A percentile compares a stretch with the other conserved stretches of the same genome.
These are phyloP conservation scores for Apiospora phragmitis DNA, from an alignment of 2,329 filamentous ascomycete species.

Conservation along the genomic window DNA sequence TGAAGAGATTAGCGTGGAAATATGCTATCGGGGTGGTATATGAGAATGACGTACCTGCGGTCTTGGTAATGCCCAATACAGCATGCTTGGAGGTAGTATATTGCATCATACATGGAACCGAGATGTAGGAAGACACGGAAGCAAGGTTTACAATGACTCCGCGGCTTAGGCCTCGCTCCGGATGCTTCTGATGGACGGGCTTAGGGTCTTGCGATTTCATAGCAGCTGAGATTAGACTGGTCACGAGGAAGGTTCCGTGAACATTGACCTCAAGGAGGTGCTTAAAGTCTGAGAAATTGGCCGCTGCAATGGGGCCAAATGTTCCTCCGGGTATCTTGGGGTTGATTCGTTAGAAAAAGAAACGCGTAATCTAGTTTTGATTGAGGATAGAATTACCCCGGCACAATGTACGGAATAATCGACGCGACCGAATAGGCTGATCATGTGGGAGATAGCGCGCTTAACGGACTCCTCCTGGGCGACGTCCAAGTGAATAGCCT, in stretches of 20 bases:
- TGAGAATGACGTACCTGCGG: not conserved
- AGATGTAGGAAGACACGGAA: not conserved
- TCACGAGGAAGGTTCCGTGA: constrained; percentile 21
- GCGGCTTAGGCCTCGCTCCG: constrained; percentile 14
- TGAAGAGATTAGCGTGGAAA: not conserved
- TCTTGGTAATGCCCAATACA: not conserved
- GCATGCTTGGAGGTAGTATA: not conserved
- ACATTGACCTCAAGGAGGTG: constrained; percentile 19
- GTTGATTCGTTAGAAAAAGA: not conserved
- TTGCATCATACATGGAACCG: not conserved
- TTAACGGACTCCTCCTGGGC: constrained; percentile 15
- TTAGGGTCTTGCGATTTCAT: constrained; percentile 22
- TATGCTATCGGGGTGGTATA: too few relatives aligned
- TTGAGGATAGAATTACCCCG: constrained; percentile 15
- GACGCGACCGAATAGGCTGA: constrained; percentile 19
- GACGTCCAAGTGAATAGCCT: constrained; percentile 20
- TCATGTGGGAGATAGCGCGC: constrained; percentile 10
- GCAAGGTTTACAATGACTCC: constrained; percentile 21
- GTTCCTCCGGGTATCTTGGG: constrained; percentile 9
- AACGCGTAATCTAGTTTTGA: too few relatives aligned
- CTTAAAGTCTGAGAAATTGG: constrained; percentile 21
- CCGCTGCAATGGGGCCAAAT: constrained; percentile 14
- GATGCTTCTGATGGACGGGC: not conserved
- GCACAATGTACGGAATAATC: constrained; percentile 23
- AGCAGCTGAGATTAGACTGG: not conserved